These are phyloP conservation scores for Durusdinium trenchii DNA, from an alignment of 73 alveolate species.

Conservation along the genomic window DNA sequence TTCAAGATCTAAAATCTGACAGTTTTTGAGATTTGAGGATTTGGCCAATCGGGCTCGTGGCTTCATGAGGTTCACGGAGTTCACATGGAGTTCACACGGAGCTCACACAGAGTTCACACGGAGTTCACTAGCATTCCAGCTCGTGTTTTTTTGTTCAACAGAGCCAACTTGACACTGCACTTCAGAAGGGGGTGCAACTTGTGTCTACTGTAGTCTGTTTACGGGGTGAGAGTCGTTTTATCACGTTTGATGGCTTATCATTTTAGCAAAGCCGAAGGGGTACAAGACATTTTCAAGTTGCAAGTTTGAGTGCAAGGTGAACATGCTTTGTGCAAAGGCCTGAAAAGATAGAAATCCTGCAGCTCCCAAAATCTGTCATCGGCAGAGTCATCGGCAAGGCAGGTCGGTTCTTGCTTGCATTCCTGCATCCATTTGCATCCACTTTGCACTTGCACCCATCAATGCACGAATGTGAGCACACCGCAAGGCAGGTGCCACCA, in stretches of 20 bases:
- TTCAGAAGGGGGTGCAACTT: no score
- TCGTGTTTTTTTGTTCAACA: neutral
- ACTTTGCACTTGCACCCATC: neutral
- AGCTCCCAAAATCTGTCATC: constrained; percentile 85
- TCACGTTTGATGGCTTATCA: no score
- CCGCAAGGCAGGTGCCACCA: constrained; percentile 78
- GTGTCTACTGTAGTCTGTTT: no score
- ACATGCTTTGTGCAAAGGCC: constrained; percentile 8
- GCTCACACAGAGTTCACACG: neutral
- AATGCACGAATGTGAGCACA: neutral
- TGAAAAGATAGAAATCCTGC: constrained; percentile 84
- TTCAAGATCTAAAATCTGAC: no score
- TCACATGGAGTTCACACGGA: neutral
- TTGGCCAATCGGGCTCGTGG: constrained; percentile 70
- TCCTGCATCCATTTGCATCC: neutral
- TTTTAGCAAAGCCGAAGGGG: no score
- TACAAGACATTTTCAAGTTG: neutral
- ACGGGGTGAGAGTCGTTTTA: no score
- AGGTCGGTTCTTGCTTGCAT: neutral
- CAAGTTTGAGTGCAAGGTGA: neutral
- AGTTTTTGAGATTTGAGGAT: neutral
- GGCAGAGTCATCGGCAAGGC: constrained; percentile 93
- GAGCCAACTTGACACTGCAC: neutral
- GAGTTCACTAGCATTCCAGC: neutral
- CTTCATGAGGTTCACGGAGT: constrained; percentile 52